Base-by-base conservation (phyloP, 208 protist genomes). In the Vickermania ingenoplastis region DNA sequence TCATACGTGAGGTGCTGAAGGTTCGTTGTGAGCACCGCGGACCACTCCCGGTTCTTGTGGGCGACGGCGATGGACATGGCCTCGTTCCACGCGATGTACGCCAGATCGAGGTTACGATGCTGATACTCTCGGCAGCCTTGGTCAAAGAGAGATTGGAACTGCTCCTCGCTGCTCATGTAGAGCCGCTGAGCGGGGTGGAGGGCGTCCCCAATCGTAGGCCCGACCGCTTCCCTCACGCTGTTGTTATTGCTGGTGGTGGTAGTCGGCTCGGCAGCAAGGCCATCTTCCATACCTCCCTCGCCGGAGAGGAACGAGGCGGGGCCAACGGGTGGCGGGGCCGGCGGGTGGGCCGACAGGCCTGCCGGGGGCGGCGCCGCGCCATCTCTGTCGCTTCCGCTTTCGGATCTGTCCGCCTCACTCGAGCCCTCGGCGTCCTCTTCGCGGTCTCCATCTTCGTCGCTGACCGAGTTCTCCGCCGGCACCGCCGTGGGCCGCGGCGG, bases 1-100 rank as follows among this genome's bases (percentile, higher is more conserved):
- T 96, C 87, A 64, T 94, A 96, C 62, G 83, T 91, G 17, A 96
- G 79, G 2, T 83, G 82, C 76, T 96, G 88, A 61, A 96, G 60
- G 71, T 96, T 96, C 63, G 66, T 88, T 7, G 79, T 78, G 2
- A 96, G 64, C 22, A 94, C 85, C 28, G 91, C 77, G 67, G 94
- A 89, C 86, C 88, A 96, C 65, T 96, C 86, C 13, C 91, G 75
- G 63, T 96, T 89, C 36, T 90, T 87, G 57, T 84, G 80, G 3
- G 50, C 41, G 51, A 82, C 74, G 13, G 91, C 91, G 56, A 96
- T 76, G 23, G 57, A 50, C 69, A 96, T 78, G 30, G 87, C 91
- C 68, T 93, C 83, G 56, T 82, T 94, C 88, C 91, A 96, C 24
- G 80, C 75, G 62, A 89, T 77, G 75, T 96, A 96, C 21, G 91